Percentiles rank a stretch among this genome's conserved stretches.
These are phyloP conservation scores for Gentiana macrophylla DNA, from an alignment of 257 asterid species.

Conservation along the genomic window DNA sequence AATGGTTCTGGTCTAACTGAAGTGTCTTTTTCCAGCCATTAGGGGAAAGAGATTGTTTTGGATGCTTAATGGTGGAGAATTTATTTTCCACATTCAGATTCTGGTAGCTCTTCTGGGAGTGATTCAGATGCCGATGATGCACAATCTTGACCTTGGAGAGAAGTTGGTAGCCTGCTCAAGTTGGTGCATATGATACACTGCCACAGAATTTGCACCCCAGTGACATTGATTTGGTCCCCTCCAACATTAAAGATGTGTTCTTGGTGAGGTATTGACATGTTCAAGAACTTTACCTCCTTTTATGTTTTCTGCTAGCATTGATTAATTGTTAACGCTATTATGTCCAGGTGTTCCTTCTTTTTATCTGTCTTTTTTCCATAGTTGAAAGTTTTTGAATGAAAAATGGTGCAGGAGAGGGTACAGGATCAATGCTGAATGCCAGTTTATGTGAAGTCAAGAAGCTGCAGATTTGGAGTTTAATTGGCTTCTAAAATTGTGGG, in stretches of 20 bases:
- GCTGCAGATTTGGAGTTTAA: too few relatives aligned
- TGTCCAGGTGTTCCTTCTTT: neutral
- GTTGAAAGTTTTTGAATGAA: neutral
- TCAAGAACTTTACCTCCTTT: too few relatives aligned
- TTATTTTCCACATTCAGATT: conserved; percentile 77
- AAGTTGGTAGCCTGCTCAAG: neutral
- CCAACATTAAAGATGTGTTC: neutral
- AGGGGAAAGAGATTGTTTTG: conserved; percentile 2
- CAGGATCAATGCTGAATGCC: too few relatives aligned
- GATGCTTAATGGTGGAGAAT: conserved; percentile 34
- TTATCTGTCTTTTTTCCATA: too few relatives aligned
- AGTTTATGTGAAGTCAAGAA: neutral
- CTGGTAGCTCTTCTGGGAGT: conserved; percentile 98
- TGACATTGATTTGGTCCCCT: conserved; percentile 1
- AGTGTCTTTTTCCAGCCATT: conserved; percentile 16
- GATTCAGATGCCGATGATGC: conserved; percentile 96
- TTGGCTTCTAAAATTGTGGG: too few relatives aligned
- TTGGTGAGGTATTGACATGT: conserved; percentile 3
- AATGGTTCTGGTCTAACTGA: conserved; percentile 48
- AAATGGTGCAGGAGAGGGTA: conserved; percentile 3
- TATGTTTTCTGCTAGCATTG: too few relatives aligned
- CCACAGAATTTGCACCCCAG: too few relatives aligned
- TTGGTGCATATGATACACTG: neutral
- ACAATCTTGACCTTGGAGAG: conserved; percentile 44
- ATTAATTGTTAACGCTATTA: neutral